Conservation (phyloP, 192 early-diverging fungal species). For the Helicostylum pulchrum region DNA sequence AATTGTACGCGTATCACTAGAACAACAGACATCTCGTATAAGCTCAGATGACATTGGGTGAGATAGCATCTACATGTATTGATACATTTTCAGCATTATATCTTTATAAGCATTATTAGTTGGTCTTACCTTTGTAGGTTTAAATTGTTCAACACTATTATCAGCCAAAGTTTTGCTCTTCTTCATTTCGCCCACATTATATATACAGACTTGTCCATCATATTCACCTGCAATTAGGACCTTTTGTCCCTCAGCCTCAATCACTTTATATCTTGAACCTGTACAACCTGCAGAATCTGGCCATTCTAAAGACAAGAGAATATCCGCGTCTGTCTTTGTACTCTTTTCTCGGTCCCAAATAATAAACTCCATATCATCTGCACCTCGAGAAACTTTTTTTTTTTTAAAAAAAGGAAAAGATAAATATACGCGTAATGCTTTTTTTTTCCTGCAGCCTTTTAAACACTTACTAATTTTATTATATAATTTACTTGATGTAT, state of each 20-base stretch:
- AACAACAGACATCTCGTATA: constrained; percentile 30
- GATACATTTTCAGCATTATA: background rate
- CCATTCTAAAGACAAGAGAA: constrained; percentile 40
- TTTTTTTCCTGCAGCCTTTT: background rate
- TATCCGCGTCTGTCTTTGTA: constrained; percentile 36
- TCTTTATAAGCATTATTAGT: background rate
- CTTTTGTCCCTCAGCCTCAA: constrained; percentile 19
- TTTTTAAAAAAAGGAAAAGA: constrained; percentile 1
- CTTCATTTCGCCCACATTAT: constrained; percentile 22
- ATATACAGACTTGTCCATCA: constrained; percentile 27
- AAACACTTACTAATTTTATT: constrained; percentile 12
- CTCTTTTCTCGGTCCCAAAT: constrained; percentile 45
- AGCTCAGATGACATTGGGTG: constrained; percentile 9
- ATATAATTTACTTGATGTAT: background rate
- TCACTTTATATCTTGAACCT: constrained; percentile 23
- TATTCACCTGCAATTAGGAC: constrained; percentile 29
- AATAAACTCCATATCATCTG: constrained; percentile 44
- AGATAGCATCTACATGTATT: constrained; percentile 8
- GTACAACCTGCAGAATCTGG: constrained; percentile 13
- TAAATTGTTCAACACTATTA: constrained; percentile 23
- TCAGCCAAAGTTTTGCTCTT: constrained; percentile 19
- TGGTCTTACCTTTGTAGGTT: constrained; percentile 17
- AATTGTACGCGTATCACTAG: constrained; percentile 5
- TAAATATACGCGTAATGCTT: background rate
- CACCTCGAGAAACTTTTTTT: constrained; percentile 41